A percentile compares a stretch with the other conserved stretches of the same genome.
Evolutionary conservation across 345 rosid genomes (phyloP).

Genomic region (Brassica rapa): DNA sequence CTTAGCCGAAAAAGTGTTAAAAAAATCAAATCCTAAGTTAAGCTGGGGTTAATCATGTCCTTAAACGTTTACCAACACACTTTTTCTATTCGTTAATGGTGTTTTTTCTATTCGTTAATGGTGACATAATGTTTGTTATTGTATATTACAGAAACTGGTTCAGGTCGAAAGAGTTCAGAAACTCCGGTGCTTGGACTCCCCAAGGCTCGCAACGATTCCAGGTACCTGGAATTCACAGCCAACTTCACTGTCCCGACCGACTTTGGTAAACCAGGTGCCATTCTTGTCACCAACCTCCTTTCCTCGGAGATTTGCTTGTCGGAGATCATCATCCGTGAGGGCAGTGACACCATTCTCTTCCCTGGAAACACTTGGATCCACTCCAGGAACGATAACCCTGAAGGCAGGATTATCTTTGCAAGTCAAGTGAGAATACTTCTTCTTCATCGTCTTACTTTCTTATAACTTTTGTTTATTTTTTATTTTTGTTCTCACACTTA

Average conservation of each 20-base stretch:
- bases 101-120: background rate
- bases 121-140: background rate
- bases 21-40: too few relatives aligned
- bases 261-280: constrained; percentile 81
- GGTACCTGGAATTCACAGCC: constrained; percentile 66
- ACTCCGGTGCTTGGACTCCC: constrained; percentile 70
- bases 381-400: constrained; percentile 62
- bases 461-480: background rate
- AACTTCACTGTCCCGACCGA: constrained; percentile 63
- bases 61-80: background rate
- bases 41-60: too few relatives aligned
- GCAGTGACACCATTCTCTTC: constrained; percentile 58
- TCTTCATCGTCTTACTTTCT: background rate
- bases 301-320: constrained; percentile 69
- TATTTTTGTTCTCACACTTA: constrained; percentile 10
- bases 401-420: constrained; percentile 74
- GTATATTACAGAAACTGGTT: constrained; percentile 54
- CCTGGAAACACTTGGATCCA: constrained; percentile 91
- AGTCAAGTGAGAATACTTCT: constrained; percentile 58
- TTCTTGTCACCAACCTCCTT: constrained; percentile 72
- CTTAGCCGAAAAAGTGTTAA: too few relatives aligned
- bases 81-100: background rate
- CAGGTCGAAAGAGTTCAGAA: constrained; percentile 64
- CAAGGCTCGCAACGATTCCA: constrained; percentile 48
- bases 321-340: constrained; percentile 68